phyloP scores from a whole-genome alignment of 257 asterid species.

The Solanum chilense region DNA sequence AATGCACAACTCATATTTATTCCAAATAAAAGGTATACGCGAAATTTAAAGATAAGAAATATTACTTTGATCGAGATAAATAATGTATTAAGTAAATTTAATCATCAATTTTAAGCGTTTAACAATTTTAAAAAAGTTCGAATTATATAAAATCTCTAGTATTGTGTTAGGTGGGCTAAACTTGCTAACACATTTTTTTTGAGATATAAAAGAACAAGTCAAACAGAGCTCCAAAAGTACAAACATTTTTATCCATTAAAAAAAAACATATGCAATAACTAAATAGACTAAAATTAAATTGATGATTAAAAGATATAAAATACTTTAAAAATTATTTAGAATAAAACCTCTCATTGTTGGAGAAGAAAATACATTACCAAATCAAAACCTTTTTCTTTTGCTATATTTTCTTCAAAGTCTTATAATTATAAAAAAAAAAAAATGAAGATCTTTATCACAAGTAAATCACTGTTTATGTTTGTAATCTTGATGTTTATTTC shows the following conservation, averaged over 20 bases:
- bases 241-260: background rate
- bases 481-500: background rate
- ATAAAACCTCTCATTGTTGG: background rate
- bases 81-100: background rate
- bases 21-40: background rate
- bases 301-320: background rate
- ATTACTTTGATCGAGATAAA: too few relatives aligned
- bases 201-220: background rate
- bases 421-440: background rate
- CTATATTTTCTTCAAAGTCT: background rate
- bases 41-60: too few relatives aligned
- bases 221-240: background rate
- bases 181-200: background rate
- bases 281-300: too few relatives aligned
- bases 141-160: background rate
- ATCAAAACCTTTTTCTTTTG: background rate
- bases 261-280: background rate
- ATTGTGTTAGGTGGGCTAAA: background rate
- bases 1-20: background rate
- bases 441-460: background rate
- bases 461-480: background rate
- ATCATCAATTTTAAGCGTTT: background rate
- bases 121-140: background rate
- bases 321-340: background rate
- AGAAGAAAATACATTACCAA: background rate